Percentiles rank a stretch among this genome's conserved stretches.
Evolutionary conservation across 805 yeast genomes (phyloP).

Genomic region (Nematodospora valgi): DNA sequence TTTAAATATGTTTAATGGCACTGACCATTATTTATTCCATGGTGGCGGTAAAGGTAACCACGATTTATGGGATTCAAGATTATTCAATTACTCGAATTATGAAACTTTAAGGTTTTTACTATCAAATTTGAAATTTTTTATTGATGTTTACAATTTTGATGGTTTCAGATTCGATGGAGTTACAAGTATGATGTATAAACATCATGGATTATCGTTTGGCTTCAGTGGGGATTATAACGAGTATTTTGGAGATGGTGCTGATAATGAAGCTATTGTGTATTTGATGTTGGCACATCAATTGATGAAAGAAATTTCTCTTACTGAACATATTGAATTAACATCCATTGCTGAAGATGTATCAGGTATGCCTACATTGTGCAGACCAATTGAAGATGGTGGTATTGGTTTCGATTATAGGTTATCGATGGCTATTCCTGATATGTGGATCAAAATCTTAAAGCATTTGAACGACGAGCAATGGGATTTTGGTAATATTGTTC

Average conservation of each 20-base stretch:
- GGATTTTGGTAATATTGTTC: slow-evolving; percentile 79
- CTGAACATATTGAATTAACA: slow-evolving; percentile 45
- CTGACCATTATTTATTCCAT: slow-evolving; percentile 93
- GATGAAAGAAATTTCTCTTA: slow-evolving; percentile 49
- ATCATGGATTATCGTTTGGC: slow-evolving; percentile 89
- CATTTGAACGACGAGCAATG: slow-evolving; percentile 84
- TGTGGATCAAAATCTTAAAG: slow-evolving; percentile 95
- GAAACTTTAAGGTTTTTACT: slow-evolving; percentile 86
- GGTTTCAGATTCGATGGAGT: slow-evolving; percentile 98
- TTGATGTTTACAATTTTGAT: slow-evolving; percentile 83
- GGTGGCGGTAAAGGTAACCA: slow-evolving; percentile 87
- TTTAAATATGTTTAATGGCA: slow-evolving; percentile 87
- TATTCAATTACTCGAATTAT: slow-evolving; percentile 87
- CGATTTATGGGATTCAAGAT: slow-evolving; percentile 93
- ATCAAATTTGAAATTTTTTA: slow-evolving; percentile 77
- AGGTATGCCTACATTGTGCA: slow-evolving; percentile 94
- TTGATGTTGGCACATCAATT: slow-evolving; percentile 87
- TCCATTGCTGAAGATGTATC: slow-evolving; percentile 96
- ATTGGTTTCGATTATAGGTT: slow-evolving; percentile 90
- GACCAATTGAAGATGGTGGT: slow-evolving; percentile 74
- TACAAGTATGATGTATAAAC: slow-evolving; percentile 85
- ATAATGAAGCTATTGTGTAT: slow-evolving; percentile 81
- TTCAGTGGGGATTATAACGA: slow-evolving; percentile 93
- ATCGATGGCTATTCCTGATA: slow-evolving; percentile 97
- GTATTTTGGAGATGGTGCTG: slow-evolving; percentile 79